Conservation (phyloP, 2,329 filamentous ascomycete species). For the Neoarthrinium moseri region DNA sequence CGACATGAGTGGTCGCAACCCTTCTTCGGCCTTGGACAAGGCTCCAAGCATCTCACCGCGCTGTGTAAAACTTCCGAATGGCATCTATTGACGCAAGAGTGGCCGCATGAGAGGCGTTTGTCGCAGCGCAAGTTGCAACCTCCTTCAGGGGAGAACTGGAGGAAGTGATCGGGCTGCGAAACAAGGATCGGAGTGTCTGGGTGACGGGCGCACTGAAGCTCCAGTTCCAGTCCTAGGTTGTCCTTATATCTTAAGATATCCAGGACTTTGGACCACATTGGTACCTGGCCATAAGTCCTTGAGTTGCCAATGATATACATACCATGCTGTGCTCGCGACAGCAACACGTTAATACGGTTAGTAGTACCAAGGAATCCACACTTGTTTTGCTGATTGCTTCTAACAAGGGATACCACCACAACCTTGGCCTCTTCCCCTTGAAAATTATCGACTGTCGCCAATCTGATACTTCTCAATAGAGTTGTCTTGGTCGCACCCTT, state of each 20-base stretch:
- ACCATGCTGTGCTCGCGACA: slow-evolving; percentile 66
- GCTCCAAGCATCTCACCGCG: slow-evolving; percentile 42
- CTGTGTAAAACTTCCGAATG: slow-evolving; percentile 47
- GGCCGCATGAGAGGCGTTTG: slow-evolving; percentile 46
- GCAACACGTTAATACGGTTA: slow-evolving; percentile 69
- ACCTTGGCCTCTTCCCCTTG: slow-evolving; percentile 76
- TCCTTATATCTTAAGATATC: slow-evolving; percentile 43
- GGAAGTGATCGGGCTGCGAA: slow-evolving; percentile 56
- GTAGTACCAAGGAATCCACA: slow-evolving; percentile 65
- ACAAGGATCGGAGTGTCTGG: slow-evolving; percentile 48
- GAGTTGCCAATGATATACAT: slow-evolving; percentile 71
- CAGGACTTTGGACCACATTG: slow-evolving; percentile 64
- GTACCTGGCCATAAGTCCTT: slow-evolving; percentile 51
- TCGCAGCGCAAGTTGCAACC: slow-evolving; percentile 56
- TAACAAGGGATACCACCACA: slow-evolving; percentile 67
- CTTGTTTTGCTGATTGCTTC: slow-evolving; percentile 59
- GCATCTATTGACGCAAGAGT: slow-evolving; percentile 43
- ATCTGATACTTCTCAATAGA: slow-evolving; percentile 46
- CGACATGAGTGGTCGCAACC: slow-evolving; percentile 46
- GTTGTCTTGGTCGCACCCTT: slow-evolving; percentile 32
- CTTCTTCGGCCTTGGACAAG: slow-evolving; percentile 38
- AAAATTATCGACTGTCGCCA: slow-evolving; percentile 73
- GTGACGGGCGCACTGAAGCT: slow-evolving; percentile 62
- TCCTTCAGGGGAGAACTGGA: slow-evolving; percentile 56
- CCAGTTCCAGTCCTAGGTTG: slow-evolving; percentile 49